Percentiles rank a stretch among this genome's conserved stretches.
phyloP scores from a whole-genome alignment of 495 filamentous ascomycete genomes.

The Penicillium lividum region DNA sequence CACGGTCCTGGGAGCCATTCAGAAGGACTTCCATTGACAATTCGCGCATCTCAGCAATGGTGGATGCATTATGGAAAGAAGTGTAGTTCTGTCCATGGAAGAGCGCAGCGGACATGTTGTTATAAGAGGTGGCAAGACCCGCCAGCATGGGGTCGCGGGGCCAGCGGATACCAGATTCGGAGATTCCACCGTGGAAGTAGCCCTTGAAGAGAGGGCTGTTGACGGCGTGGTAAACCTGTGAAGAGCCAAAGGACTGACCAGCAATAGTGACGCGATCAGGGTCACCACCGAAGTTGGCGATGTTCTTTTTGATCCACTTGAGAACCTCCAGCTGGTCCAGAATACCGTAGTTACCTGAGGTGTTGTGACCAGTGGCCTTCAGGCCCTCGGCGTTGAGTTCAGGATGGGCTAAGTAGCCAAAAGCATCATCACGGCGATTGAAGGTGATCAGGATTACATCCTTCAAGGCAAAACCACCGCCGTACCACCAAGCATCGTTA shows the following conservation, averaged over 20 bases:
- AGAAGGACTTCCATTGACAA: conserved; percentile 28
- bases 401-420: conserved; percentile 65
- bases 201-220: conserved; percentile 32
- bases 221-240: conserved; percentile 42
- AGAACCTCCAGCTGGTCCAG: conserved; percentile 40
- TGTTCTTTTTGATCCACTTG: conserved; percentile 36
- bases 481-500: conserved; percentile 25
- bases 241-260: conserved; percentile 49
- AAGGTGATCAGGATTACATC: conserved; percentile 65
- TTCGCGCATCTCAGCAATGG: conserved; percentile 28
- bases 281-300: conserved; percentile 47
- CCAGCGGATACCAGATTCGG: conserved; percentile 30
- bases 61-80: conserved; percentile 27
- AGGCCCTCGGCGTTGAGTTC: conserved; percentile 44
- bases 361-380: conserved; percentile 37
- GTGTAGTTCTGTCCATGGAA: conserved; percentile 26
- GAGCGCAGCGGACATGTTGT: conserved; percentile 27
- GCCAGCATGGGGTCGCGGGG: conserved; percentile 31
- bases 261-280: conserved; percentile 55
- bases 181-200: conserved; percentile 31
- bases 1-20: conserved; percentile 23
- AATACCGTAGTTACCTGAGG: conserved; percentile 49
- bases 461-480: conserved; percentile 33
- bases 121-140: conserved; percentile 30
- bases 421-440: conserved; percentile 70